A percentile compares a stretch with the other conserved stretches of the same genome.
Evolutionary conservation across 2,329 filamentous ascomycete genomes (phyloP).

Genomic region (Hypomyces perniciosus): DNA sequence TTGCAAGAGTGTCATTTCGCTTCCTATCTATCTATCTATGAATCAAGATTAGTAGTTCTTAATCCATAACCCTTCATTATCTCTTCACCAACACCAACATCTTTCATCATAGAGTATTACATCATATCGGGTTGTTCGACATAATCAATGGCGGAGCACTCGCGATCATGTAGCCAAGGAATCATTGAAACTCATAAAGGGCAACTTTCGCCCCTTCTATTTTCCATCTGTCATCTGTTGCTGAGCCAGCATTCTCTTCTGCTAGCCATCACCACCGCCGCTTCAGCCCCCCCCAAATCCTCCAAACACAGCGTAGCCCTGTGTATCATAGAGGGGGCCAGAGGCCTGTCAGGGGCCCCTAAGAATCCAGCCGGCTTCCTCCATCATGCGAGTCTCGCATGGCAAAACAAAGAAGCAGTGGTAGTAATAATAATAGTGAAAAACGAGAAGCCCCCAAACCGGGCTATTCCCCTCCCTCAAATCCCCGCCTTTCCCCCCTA

Average conservation of each 20-base stretch:
- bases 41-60: no score
- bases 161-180: neutral
- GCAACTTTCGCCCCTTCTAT: neutral
- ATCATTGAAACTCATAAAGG: neutral
- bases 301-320: neutral
- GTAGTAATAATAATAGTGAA: neutral
- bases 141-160: no score
- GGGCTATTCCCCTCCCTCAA: neutral
- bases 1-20: no score
- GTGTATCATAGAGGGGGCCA: no score
- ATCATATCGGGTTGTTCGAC: no score
- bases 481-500: neutral
- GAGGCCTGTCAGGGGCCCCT: no score
- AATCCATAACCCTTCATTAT: no score
- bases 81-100: no score
- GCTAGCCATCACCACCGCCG: neutral
- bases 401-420: neutral
- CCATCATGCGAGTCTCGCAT: neutral
- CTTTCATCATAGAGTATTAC: no score
- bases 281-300: conserved; percentile 1
- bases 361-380: neutral
- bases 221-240: neutral
- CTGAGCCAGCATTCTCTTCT: neutral
- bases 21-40: no score
- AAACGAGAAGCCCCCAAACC: neutral